Conservation (phyloP, 306 rosid species). For the Betula pendula region DNA sequence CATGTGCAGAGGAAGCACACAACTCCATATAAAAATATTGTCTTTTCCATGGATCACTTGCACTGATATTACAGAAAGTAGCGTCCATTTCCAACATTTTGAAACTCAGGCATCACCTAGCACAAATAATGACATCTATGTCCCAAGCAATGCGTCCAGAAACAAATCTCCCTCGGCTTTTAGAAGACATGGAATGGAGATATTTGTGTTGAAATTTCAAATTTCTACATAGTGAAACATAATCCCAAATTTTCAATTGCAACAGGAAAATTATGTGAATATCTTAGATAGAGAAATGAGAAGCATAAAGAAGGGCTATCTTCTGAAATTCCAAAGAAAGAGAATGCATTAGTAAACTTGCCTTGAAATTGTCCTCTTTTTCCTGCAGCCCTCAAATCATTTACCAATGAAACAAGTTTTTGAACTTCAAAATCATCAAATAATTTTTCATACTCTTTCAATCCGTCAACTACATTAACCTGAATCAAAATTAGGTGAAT, state of each 20-base stretch:
- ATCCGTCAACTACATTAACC: constrained; percentile 85
- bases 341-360: constrained; percentile 30
- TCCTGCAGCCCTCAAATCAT: constrained; percentile 73
- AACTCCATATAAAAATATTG: background rate
- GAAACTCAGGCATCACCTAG: background rate
- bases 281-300: background rate
- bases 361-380: constrained; percentile 78
- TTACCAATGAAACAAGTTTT: constrained; percentile 60
- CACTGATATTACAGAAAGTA: background rate
- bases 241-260: background rate
- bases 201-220: background rate
- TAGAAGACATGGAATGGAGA: background rate
- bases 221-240: background rate
- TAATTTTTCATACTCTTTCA: constrained; percentile 67
- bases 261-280: constrained; percentile 5
- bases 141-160: background rate
- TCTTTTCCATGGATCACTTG: background rate
- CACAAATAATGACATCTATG: background rate
- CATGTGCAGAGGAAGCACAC: background rate
- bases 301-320: constrained; percentile 10
- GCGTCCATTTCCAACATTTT: background rate
- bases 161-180: background rate
- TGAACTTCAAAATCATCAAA: constrained; percentile 56
- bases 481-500: constrained; percentile 28
- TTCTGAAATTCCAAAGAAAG: constrained; percentile 1